Base-by-base conservation (phyloP, 2,329 filamentous ascomycete genomes). In the Oidium heveae region DNA sequence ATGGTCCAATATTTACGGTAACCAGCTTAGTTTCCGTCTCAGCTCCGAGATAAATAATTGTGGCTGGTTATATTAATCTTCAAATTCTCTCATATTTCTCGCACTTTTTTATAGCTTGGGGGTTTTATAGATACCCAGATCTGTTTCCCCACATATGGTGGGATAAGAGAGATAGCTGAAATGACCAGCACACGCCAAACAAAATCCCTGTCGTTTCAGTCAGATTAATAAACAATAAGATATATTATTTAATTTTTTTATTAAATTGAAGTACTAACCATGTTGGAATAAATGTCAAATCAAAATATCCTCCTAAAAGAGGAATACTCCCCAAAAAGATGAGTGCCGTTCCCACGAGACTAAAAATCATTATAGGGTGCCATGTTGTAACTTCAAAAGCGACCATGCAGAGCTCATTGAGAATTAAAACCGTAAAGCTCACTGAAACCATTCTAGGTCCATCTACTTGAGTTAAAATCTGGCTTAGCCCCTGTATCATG, bases 331-430 rank as follows among this genome's bases (percentile, higher is more conserved):
- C 86, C 28, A 88, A 72, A 63, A 85, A 98, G n/a, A 89, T 66
- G 32, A 82, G 66, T 47, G 84, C 81, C 0, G 91, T 98, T 15
- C 86, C 88, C 6, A 94, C 63, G 57, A 96, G 83, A 60, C 76
- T 82, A 53, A 85, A 70, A 55, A 94, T 81, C 88, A 96, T 96
- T 58, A 89, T 74, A 41, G 83, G 83, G 67, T 96, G 91, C 91
- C 91, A 98, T 0, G 91, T 98, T 3, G 86, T 94, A 61, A 98
- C 85, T 65, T 94, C 85, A 56, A 94, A 86, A 3, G 88, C 89
- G 2, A 96, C 91, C 93, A 98, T 98, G 61, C 93, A 76, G 57
- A 98, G 75, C 66, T 98, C 91, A 66, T 96, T 98, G 58, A 96
- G 71, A 5, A 98, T 80, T 2, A 98, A 76, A 0, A 87, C 86